Base-by-base conservation (phyloP, 2,329 filamentous ascomycete species). In the Ilyonectria robusta region DNA sequence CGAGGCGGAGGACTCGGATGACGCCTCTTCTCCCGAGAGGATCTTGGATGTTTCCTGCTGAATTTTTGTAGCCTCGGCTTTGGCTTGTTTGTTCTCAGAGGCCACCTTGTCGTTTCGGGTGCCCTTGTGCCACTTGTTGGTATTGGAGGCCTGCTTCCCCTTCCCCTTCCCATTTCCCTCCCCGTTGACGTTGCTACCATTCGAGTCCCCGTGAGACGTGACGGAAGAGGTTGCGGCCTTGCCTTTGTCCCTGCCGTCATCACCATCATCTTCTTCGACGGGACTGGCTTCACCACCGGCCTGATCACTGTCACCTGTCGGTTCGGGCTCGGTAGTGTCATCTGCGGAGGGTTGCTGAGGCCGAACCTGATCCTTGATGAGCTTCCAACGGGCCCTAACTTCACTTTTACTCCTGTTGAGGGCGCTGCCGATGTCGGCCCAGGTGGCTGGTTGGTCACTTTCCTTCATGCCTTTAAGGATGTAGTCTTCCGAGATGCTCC, bases 401-500 rank as follows among this genome's bases (percentile, higher is more conserved):
- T 81, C 77, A 7, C 69, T 72, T 61, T 77, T 80, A 31, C 50
- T 47, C 7, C 71, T 74, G n/a, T 70, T 63, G 3, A 82, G 73
- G 1, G 72, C 70, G 2, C 50, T 53, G 4, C 72, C 68, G 29
- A 82, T 81, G 11, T 76, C 74, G 0, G 64, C 63, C 81, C 80
- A 82, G 2, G 75, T 70, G 8, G 75, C 62, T 1, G 40, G 40
- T 17, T 42, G 15, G 17, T 51, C 62, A 13, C 68, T 71, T 33
- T 76, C 74, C 62, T 81, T 82, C 78, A 83, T 80, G 42, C 75
- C 74, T 2, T 74, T 64, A 7, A 83, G 76, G 4, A 80, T 67
- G 11, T 69, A 66, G 56, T 83, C 80, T 29, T 83, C 77, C 0
- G 81, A 82, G 9, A 78, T 56, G 10, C 78, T 74, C 81, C 81